Evolutionary conservation across 306 rosid species (phyloP).

Genomic region (Lablab purpureus): DNA sequence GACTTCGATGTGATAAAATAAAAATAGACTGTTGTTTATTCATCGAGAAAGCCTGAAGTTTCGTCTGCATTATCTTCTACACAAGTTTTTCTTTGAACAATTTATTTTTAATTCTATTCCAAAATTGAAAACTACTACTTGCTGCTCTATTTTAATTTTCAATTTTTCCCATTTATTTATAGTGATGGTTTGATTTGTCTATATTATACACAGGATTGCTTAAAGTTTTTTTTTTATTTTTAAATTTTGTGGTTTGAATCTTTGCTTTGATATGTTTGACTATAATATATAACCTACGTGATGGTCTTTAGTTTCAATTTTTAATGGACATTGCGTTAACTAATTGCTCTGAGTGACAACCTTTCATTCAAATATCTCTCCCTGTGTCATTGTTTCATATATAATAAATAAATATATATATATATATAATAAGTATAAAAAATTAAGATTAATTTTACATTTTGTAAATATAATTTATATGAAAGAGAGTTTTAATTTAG

Average conservation of each 20-base stretch:
- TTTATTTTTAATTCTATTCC: background rate
- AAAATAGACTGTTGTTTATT: background rate
- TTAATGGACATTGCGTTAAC: background rate
- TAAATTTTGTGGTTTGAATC: background rate
- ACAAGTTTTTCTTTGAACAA: too few species aligned
- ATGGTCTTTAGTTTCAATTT: constrained; percentile 10
- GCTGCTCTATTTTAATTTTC: background rate
- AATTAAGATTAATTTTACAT: too few species aligned
- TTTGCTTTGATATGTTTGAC: constrained; percentile 12
- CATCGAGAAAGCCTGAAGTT: background rate
- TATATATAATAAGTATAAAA: too few species aligned
- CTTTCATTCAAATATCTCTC: too few species aligned
- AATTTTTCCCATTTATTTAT: background rate
- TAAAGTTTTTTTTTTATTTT: background rate
- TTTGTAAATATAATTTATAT: too few species aligned
- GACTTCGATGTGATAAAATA: background rate
- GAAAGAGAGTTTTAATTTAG: too few species aligned
- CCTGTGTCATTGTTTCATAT: too few species aligned
- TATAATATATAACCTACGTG: constrained; percentile 8
- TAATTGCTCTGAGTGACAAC: background rate
- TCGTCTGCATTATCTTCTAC: background rate
- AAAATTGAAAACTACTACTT: background rate
- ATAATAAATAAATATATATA: too few species aligned
- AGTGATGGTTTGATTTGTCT: background rate
- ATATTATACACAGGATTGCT: background rate